Evolutionary conservation across 1,139 yeast genomes (phyloP).

Genomic region (Diutina siamensis): DNA sequence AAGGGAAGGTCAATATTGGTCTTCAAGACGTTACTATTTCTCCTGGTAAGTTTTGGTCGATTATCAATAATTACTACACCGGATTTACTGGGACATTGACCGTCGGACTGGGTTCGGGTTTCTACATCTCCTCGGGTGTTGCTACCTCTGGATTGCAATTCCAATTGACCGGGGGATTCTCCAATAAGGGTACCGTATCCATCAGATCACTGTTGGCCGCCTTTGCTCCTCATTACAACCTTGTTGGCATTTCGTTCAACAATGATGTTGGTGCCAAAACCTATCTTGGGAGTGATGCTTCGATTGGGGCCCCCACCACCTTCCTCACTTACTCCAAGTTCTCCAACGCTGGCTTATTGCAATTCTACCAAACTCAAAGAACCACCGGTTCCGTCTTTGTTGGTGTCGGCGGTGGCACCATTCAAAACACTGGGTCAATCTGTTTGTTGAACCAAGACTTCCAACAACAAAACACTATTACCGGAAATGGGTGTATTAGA

Average conservation of each 20-base stretch:
- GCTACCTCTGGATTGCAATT: background rate
- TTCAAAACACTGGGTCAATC: slow-evolving; percentile 8
- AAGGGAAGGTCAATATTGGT: background rate
- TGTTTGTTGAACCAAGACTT: slow-evolving; percentile 8
- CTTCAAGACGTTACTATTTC: background rate
- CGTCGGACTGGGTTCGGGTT: background rate
- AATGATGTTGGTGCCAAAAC: background rate
- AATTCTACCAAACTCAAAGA: background rate
- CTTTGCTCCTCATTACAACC: background rate
- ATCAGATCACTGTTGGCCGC: background rate
- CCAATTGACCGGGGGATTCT: background rate
- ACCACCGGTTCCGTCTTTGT: background rate
- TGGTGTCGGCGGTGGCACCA: background rate
- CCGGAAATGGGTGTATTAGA: slow-evolving; percentile 8
- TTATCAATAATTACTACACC: slow-evolving; percentile 1
- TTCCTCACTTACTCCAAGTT: background rate
- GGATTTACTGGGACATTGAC: background rate
- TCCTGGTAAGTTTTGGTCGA: slow-evolving; percentile 4
- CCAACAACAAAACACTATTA: slow-evolving; percentile 7
- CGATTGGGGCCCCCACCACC: too few species aligned
- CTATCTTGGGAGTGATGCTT: background rate
- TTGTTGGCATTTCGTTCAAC: background rate
- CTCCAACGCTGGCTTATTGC: background rate
- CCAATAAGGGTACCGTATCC: background rate
- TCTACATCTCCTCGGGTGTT: slow-evolving; percentile 1